Base-by-base conservation (phyloP, 495 filamentous ascomycete genomes). In the Penicillium arizonense region DNA sequence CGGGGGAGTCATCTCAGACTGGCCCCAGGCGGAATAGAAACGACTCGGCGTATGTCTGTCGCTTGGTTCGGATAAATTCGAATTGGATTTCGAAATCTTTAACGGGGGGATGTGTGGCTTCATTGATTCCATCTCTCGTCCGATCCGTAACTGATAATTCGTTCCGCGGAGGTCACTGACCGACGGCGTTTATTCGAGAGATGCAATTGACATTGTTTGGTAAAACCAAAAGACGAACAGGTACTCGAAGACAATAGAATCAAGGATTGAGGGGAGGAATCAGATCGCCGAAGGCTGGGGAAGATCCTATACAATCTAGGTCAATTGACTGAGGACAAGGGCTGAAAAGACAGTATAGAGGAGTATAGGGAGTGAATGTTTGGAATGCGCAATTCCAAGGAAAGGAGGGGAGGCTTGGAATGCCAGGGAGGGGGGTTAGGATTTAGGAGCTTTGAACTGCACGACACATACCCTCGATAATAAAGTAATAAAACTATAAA, bases 71-170 rank as follows among this genome's bases (percentile, higher is more conserved):
- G 65, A 58, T 51, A 77, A 61, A 63, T 78, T 77, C 48, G 76
- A 70, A 49, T 77, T 78, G 34, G 71, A 75, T 71, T 90, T 91
- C 55, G 80, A 75, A 57, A 92, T 86, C 46, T 86, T 75, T 60
- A 93, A 76, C 38, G 89, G 89, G 57, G 88, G 86, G 60, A 93
- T 86, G 66, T 86, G 68, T 52, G 66, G 61, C 63, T 65, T 72
- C 62, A 70, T 69, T 65, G 67, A 63, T 56, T 68, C 67, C 69
- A 73, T 72, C 41, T 60, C 56, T 69, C 53, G 49, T 57, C 47
- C 33, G 33, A 35, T 36, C 42, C 47, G 26, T 40, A 49, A 28
- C 50, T 45, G 37, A 44, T 55, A 26, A 16, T 34, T 39, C 34
- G 46, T 41, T 45, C 30, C 67, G 41, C 53, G 54, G 49, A 53